Base-by-base conservation (phyloP, 495 filamentous ascomycete species). In the Talaromyces liani region DNA sequence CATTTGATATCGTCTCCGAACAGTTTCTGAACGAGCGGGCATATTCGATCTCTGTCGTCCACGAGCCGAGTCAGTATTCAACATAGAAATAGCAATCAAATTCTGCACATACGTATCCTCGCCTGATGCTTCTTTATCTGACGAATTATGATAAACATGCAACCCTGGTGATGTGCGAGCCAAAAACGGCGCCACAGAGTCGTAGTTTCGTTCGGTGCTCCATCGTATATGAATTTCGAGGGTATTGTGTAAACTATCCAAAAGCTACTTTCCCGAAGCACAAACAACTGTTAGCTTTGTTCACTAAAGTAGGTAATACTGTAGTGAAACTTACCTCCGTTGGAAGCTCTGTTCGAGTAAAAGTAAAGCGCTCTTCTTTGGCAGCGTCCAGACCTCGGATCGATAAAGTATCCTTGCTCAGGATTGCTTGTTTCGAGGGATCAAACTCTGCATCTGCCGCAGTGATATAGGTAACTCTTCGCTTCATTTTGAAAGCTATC, bases 221-320 rank as follows among this genome's bases (percentile, higher is more conserved):
- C 92, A 97, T 70, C 91, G 82, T 60, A 98, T 79, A 73, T 93
- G 90, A 34, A 97, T 75, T 70, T 91, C 88, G 66, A 88, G 86
- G 49, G 80, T 82, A 66, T 83, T 78, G 24, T 82, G 75, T n/a
- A 97, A 72, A n/a, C 88, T 75, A 16, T 78, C 65, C 66, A 78
- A 80, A 9, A 95, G 71, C 80, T 88, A 65, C 20, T 68, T 63
- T 34, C 22, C 22, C 16, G 12, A 25, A 56, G 59, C 63, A 34
- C 60, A 20, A 53, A 24, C 33, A 45, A 7, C 10, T 34, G 27
- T 62, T n/a, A 62, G 41, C n/a, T 29, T 51, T 34, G n/a, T 49
- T 12, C 9, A 24, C 16, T 36, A 62, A 34, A 60, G 5, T 57
- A 29, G 1, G 63, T 47, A 14, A 51, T n/a, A 51, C 63, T 6